phyloP scores from a whole-genome alignment of 78 protist species.

The Ministeria vibrans region DNA sequence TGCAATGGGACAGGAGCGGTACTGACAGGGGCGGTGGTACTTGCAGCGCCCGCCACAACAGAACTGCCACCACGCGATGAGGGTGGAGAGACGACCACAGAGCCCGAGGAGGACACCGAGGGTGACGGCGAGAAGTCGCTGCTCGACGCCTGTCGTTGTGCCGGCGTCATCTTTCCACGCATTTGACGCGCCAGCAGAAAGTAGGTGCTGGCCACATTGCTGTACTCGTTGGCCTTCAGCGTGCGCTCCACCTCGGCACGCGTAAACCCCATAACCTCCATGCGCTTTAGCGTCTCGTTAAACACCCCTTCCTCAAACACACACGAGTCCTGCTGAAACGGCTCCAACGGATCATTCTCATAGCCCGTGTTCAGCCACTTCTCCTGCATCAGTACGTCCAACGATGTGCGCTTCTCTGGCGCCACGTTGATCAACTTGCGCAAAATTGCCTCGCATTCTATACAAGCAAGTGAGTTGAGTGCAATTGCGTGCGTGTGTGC shows the following conservation, averaged over 20 bases:
- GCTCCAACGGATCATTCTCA: conserved; percentile 2
- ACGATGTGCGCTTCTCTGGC: conserved; percentile 15
- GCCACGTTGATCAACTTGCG: not conserved
- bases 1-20: too few species aligned
- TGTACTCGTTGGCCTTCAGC: not conserved
- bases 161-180: too few species aligned
- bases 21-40: too few species aligned
- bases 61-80: not conserved
- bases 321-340: not conserved
- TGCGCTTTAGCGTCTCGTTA: not conserved
- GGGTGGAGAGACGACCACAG: not conserved
- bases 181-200: conserved; percentile 25
- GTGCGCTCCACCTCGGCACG: not conserved
- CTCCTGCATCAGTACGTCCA: conserved; percentile 13
- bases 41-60: not conserved
- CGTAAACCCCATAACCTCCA: conserved; percentile 18
- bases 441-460: conserved; percentile 22
- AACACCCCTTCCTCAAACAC: not conserved
- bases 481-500: too few species aligned
- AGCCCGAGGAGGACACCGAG: not conserved
- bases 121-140: not conserved
- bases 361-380: conserved; percentile 37
- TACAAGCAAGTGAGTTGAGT: too few species aligned
- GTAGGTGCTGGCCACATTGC: conserved; percentile 24
- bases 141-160: too few species aligned